Base-by-base conservation (phyloP, 2,329 filamentous ascomycete species). In the Sclerotinia borealis region DNA sequence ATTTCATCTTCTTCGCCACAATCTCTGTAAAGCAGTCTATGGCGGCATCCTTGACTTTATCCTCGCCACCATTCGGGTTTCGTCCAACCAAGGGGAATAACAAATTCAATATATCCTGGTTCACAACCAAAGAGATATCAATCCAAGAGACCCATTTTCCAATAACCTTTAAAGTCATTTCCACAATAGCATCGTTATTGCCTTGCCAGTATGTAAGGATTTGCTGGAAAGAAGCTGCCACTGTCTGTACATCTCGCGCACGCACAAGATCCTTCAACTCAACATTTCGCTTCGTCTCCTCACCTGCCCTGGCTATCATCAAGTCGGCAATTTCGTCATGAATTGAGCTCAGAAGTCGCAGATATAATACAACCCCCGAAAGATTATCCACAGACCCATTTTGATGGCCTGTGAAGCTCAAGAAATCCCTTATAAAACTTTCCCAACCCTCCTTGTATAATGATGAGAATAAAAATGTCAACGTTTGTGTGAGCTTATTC, bases 121-220 rank as follows among this genome's bases (percentile, higher is more conserved):
- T 96, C 71, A 99, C 91, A 50, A 99, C 87, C 63, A 99, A 81
- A 58, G 90, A 90, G 71, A 99, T 98, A 74, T 98, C 95, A 72
- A 96, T 96, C 95, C 95, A 99, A 82, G 92, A 96, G 65, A 96
- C 92, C 93, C 95, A 99, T 75, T 93, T 95, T 43, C 92, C 92
- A 68, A 99, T 86, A n/a, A 92, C 89, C 77, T 89, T 92, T 60
- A 99, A 82, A 70, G 91, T 93, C 82, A 96, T 87, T 75, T 97
- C 92, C 49, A 96, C 83, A 64, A 98, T 83, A 48, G 78, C 75
- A 72, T 92, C 87, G 69, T 89, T 85, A 63, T 86, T 81, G 72
- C 84, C 83, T 63, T 78, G 76, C 71, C 85, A 98, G 71, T 88
- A 85, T 13, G 85, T 82, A 62, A 99, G 82, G 50, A 99, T 89